Evolutionary conservation across 2,329 filamentous ascomycete genomes (phyloP).

Genomic region (Neopestalotiopsis clavispora): DNA sequence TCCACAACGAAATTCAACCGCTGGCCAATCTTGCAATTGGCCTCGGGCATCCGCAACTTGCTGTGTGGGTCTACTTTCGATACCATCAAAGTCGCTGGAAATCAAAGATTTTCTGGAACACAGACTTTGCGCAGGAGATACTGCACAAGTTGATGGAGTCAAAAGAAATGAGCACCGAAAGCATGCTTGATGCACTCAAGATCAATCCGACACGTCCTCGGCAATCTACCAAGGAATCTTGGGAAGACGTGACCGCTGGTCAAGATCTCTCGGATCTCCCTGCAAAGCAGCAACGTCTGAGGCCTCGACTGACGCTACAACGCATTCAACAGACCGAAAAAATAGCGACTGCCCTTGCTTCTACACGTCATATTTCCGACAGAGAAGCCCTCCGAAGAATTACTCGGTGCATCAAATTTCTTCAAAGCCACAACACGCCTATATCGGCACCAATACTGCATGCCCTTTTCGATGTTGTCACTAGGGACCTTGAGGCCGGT

Average conservation of each 20-base stretch:
- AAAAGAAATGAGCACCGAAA: constrained; percentile 21
- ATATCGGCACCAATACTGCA: constrained; percentile 32
- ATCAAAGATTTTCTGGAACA: constrained; percentile 27
- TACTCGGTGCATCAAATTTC: constrained; percentile 35
- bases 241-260: not conserved
- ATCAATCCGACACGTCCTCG: constrained; percentile 12
- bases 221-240: not conserved
- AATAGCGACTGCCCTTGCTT: constrained; percentile 24
- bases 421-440: constrained; percentile 27
- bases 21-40: constrained; percentile 27
- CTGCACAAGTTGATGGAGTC: constrained; percentile 25
- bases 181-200: constrained; percentile 23
- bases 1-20: constrained; percentile 20
- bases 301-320: not conserved
- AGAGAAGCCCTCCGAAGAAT: constrained; percentile 35
- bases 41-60: constrained; percentile 26
- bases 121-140: constrained; percentile 24
- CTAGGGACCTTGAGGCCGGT: constrained; percentile 40
- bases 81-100: constrained; percentile 22
- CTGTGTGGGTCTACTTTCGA: constrained; percentile 28
- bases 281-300: not conserved
- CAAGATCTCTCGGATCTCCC: not conserved
- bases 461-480: constrained; percentile 39
- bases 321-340: constrained; percentile 2
- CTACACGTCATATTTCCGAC: constrained; percentile 26